Percentiles rank a stretch among this genome's conserved stretches.
Evolutionary conservation across 139 green algal genomes (phyloP).

Genomic region (Tetraselmis chui): DNA sequence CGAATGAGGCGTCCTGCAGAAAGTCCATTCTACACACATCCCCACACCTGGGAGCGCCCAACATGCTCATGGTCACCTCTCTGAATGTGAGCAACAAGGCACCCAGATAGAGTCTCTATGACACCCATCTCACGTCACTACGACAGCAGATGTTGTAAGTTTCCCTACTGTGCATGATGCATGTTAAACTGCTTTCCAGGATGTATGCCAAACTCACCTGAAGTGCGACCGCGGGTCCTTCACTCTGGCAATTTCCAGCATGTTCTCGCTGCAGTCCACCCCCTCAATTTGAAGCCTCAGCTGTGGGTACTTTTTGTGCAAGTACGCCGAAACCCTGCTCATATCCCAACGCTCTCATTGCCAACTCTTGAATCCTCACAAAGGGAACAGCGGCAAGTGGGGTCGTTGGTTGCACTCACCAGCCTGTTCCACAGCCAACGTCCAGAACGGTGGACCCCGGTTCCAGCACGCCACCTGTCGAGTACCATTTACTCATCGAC

Average conservation of each 20-base stretch:
- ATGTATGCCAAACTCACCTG: too few species aligned
- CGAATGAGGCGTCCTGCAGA: slow-evolving; percentile 6
- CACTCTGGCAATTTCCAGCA: slow-evolving; percentile 7
- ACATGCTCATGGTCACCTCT: too few species aligned
- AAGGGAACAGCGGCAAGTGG: background rate
- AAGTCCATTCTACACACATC: slow-evolving; percentile 7
- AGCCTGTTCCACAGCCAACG: slow-evolving; percentile 19
- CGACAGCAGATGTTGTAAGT: too few species aligned
- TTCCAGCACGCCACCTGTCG: background rate
- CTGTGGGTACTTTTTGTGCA: background rate
- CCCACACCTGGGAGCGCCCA: slow-evolving; percentile 7
- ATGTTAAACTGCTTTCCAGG: too few species aligned
- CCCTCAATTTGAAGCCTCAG: slow-evolving; percentile 3
- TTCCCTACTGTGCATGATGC: too few species aligned
- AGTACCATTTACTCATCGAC: too few species aligned
- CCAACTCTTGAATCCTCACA: too few species aligned
- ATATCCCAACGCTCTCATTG: background rate
- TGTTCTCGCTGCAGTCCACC: slow-evolving; percentile 11
- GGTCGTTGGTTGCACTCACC: background rate
- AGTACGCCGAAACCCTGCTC: background rate
- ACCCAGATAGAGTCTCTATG: too few species aligned
- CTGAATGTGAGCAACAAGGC: too few species aligned
- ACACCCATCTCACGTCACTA: too few species aligned
- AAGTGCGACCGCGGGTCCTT: background rate
- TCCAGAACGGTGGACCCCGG: slow-evolving; percentile 8